phyloP scores from a whole-genome alignment of 139 green algal species.

The Diplosphaera chodatii region DNA sequence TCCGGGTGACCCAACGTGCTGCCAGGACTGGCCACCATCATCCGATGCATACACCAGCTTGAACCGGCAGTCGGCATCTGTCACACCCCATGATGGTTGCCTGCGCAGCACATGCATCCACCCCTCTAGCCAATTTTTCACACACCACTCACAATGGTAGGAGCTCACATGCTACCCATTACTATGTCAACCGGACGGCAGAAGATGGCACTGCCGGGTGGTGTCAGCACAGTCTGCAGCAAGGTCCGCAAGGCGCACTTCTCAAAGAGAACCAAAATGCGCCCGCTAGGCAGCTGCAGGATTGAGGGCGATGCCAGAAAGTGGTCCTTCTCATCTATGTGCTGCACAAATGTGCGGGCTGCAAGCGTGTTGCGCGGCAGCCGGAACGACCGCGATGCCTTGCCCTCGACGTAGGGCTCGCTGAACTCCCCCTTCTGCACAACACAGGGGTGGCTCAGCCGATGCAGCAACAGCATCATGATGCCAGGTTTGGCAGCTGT shows the following conservation, averaged over 20 bases:
- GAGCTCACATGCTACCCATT: no score
- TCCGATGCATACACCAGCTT: constrained; percentile 19
- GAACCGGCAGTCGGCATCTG: neutral
- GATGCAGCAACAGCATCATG: no score
- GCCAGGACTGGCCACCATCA: constrained; percentile 14
- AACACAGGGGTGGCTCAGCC: no score
- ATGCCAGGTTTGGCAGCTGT: no score
- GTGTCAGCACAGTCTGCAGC: neutral
- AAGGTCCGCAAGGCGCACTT: neutral
- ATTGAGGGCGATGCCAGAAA: constrained; percentile 14
- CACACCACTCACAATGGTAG: no score
- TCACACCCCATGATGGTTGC: neutral
- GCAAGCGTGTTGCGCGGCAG: neutral
- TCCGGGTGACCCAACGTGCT: constrained; percentile 1
- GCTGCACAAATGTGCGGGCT: neutral
- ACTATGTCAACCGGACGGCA: no score
- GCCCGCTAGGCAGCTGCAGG: constrained; percentile 10
- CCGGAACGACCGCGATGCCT: neutral
- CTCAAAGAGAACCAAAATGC: constrained; percentile 15
- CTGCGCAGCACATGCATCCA: neutral
- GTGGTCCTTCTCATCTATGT: constrained; percentile 10
- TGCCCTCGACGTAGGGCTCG: neutral
- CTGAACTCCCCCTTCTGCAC: neutral
- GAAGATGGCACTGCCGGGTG: no score
- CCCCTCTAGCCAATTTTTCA: no score